Evolutionary conservation across 345 rosid genomes (phyloP).

Genomic region (Eucalyptus decipiens): DNA sequence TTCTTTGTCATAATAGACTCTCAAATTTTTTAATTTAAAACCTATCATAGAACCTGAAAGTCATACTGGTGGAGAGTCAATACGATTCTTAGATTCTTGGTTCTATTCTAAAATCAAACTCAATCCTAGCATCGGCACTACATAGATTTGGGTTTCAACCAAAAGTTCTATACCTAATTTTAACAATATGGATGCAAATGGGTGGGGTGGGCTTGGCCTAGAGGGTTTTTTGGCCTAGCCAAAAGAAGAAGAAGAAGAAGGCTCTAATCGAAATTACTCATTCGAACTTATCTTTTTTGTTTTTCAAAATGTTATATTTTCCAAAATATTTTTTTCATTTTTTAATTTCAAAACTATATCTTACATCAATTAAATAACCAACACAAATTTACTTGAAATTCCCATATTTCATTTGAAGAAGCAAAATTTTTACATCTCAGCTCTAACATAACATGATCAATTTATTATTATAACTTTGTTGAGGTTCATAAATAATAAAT

Average conservation of each 20-base stretch:
- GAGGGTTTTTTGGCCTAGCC: neutral
- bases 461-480: neutral
- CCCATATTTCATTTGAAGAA: neutral
- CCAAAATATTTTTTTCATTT: too few species aligned
- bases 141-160: neutral
- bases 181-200: neutral
- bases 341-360: neutral
- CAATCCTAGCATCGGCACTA: too few species aligned
- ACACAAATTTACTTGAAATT: neutral
- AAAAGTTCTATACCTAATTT: too few species aligned
- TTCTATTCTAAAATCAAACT: too few species aligned
- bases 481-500: neutral
- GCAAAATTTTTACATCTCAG: neutral
- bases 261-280: neutral
- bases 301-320: too few species aligned
- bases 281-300: neutral
- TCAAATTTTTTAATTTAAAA: too few species aligned
- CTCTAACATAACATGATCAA: neutral
- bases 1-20: accelerated
- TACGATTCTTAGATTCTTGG: accelerated
- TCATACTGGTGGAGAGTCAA: accelerated
- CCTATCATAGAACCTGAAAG: too few species aligned
- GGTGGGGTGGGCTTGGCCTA: neutral
- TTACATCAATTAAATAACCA: too few species aligned
- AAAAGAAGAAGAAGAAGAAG: too few species aligned